Evolutionary conservation across 139 green algal genomes (phyloP).

Genomic region (Coelastrella sp.): DNA sequence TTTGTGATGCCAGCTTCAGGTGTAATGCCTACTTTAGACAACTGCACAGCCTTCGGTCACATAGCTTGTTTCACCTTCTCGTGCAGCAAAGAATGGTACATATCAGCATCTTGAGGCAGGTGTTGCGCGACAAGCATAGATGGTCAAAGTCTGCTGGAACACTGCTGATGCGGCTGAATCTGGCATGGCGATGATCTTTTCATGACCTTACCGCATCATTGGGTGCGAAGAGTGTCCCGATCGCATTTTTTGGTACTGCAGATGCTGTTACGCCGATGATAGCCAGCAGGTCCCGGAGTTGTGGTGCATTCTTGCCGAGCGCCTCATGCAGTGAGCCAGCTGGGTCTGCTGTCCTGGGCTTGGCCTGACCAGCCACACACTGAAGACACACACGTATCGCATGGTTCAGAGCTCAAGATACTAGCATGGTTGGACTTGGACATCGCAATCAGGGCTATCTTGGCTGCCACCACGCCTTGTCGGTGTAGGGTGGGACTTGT

Average conservation of each 20-base stretch:
- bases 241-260: not conserved
- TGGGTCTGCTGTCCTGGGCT: not conserved
- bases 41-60: too few species aligned
- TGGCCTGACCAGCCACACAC: not conserved
- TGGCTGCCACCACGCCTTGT: too few species aligned
- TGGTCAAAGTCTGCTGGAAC: too few species aligned
- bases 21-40: too few species aligned
- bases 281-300: not conserved
- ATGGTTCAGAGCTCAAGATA: not conserved
- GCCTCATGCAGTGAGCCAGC: slow-evolving; percentile 6
- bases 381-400: not conserved
- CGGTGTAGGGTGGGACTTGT: too few species aligned
- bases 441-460: not conserved
- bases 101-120: too few species aligned
- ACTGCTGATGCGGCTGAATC: not conserved
- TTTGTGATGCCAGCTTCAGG: too few species aligned
- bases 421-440: not conserved
- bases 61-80: too few species aligned
- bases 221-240: slow-evolving; percentile 35
- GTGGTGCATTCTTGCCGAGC: not conserved
- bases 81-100: too few species aligned
- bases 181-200: not conserved
- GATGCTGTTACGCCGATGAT: not conserved
- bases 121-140: too few species aligned
- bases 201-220: slow-evolving; percentile 3